Percentiles rank a stretch among this genome's conserved stretches.
phyloP scores from a whole-genome alignment of 2,329 filamentous ascomycete species.

The Clarireedia sp. region DNA sequence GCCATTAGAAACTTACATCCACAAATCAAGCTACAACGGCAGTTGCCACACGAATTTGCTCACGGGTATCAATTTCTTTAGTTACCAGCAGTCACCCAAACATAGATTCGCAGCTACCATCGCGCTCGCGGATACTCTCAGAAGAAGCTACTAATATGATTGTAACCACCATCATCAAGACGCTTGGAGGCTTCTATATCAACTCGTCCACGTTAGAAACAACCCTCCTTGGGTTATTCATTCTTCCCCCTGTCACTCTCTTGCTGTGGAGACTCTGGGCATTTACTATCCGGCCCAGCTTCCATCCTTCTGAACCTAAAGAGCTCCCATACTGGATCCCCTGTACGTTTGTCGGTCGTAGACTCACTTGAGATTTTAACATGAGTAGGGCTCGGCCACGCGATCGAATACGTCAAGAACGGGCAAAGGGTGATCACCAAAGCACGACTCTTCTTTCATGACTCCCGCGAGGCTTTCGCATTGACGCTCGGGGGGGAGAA shows the following conservation, averaged over 20 bases:
- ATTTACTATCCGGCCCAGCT: background rate
- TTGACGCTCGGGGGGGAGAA: constrained; percentile 2
- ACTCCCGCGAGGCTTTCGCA: constrained; percentile 3
- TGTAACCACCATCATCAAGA: background rate
- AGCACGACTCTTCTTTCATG: background rate
- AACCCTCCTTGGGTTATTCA: background rate
- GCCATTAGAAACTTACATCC: no score
- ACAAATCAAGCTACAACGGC: no score
- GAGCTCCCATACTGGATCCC: constrained; percentile 1
- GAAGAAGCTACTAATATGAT: background rate
- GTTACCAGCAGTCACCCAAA: background rate
- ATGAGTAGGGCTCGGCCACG: background rate
- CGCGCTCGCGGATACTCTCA: background rate
- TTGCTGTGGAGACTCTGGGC: background rate
- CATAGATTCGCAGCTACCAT: background rate
- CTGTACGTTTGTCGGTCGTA: background rate
- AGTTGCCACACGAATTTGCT: background rate
- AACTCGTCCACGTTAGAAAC: background rate
- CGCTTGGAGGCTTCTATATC: background rate
- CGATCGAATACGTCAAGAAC: background rate
- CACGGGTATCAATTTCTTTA: no score
- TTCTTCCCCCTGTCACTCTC: background rate
- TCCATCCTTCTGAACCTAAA: background rate
- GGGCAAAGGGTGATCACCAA: background rate
- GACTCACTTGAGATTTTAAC: background rate